Percentiles rank a stretch among this genome's conserved stretches.
These are phyloP conservation scores for Monosporascus cannonballus DNA, from an alignment of 2,329 filamentous ascomycete genomes.

Conservation along the genomic window DNA sequence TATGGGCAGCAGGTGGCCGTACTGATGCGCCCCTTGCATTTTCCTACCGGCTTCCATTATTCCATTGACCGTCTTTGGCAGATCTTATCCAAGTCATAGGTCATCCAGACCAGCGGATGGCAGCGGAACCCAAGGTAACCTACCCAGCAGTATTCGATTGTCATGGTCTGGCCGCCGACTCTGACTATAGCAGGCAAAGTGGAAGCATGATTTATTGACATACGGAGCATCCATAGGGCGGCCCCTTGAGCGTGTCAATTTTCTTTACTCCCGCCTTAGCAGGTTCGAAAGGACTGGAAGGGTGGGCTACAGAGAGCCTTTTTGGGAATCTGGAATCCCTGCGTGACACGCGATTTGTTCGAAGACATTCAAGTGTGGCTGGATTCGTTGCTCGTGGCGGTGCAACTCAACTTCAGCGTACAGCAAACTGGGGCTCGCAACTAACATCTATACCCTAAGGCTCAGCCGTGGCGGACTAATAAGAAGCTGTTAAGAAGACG, in stretches of 20 bases:
- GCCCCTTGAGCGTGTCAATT: too few species aligned
- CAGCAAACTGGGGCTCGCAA: not conserved
- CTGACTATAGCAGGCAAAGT: not conserved
- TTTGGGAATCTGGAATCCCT: too few species aligned
- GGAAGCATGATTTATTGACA: not conserved
- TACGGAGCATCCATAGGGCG: too few species aligned
- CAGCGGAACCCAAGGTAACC: not conserved
- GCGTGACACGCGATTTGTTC: too few species aligned
- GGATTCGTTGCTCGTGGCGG: not conserved
- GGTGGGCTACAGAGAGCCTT: too few species aligned
- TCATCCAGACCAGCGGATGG: not conserved
- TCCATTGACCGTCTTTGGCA: not conserved
- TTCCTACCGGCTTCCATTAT: not conserved
- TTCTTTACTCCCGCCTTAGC: too few species aligned
- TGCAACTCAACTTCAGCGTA: not conserved
- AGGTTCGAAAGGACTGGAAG: too few species aligned
- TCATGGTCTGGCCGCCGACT: not conserved
- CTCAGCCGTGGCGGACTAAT: too few species aligned
- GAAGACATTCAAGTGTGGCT: not conserved
- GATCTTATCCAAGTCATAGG: not conserved
- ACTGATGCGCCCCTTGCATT: not conserved
- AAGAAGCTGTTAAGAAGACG: too few species aligned
- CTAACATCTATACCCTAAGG: too few species aligned
- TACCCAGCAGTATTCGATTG: not conserved
- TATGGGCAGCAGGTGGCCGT: not conserved